Evolutionary conservation across 352 stramenopile genomes (phyloP).

Genomic region (Chrysophaeum taylorii): DNA sequence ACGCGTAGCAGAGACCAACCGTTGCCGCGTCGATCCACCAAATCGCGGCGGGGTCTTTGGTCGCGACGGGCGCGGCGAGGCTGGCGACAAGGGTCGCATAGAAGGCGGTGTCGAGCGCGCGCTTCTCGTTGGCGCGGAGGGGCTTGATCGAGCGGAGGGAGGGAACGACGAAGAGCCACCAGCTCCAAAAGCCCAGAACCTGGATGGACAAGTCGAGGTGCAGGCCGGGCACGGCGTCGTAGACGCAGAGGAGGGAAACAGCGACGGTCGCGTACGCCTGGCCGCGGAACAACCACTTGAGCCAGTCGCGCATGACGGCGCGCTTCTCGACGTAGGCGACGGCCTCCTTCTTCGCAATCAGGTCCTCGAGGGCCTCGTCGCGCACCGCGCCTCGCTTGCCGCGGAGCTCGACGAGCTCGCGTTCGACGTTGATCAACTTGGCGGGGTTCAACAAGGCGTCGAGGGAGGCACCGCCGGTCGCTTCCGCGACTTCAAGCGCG

Average conservation of each 20-base stretch:
- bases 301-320: slow-evolving; percentile 52
- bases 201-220: slow-evolving; percentile 41
- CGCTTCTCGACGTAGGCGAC: slow-evolving; percentile 45
- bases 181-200: slow-evolving; percentile 60
- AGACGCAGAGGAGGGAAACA: slow-evolving; percentile 49
- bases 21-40: slow-evolving; percentile 29
- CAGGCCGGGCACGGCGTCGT: slow-evolving; percentile 38
- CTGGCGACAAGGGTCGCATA: slow-evolving; percentile 46
- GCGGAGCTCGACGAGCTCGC: slow-evolving; percentile 48
- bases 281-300: slow-evolving; percentile 54
- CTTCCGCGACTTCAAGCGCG: slow-evolving; percentile 39
- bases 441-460: slow-evolving; percentile 59
- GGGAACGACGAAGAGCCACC: slow-evolving; percentile 60
- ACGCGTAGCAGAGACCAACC: slow-evolving; percentile 5
- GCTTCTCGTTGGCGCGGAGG: slow-evolving; percentile 44
- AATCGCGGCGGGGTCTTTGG: slow-evolving; percentile 55
- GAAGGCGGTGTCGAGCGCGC: slow-evolving; percentile 55
- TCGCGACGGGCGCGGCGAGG: slow-evolving; percentile 45
- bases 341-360: slow-evolving; percentile 52
- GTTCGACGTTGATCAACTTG: slow-evolving; percentile 59
- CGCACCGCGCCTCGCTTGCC: slow-evolving; percentile 34
- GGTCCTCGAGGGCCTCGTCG: slow-evolving; percentile 34
- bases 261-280: slow-evolving; percentile 48
- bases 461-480: slow-evolving; percentile 40
- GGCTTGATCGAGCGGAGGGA: slow-evolving; percentile 46